phyloP scores from a whole-genome alignment of 495 filamentous ascomycete genomes.

The Cercophora newfieldiana region DNA sequence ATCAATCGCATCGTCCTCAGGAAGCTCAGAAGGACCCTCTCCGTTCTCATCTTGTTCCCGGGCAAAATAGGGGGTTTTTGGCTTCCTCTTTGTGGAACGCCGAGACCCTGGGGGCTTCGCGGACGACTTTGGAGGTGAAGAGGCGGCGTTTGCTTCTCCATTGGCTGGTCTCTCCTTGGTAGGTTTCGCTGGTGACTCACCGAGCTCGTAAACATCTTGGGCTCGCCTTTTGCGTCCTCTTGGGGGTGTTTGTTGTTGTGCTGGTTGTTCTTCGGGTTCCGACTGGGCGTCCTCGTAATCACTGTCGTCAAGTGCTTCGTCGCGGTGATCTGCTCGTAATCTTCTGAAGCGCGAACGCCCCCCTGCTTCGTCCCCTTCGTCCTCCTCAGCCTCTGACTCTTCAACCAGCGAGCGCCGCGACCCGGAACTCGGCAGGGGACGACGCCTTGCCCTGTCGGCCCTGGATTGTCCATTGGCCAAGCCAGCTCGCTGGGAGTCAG shows the following conservation, averaged over 20 bases:
- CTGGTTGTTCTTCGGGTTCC: not conserved
- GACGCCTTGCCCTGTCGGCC: too few species aligned
- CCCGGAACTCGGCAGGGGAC: too few species aligned
- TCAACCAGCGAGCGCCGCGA: too few species aligned
- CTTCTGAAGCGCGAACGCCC: not conserved
- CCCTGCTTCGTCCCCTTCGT: not conserved
- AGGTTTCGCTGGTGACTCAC: not conserved
- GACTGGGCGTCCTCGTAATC: not conserved
- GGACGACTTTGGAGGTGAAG: not conserved
- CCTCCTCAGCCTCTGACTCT: too few species aligned
- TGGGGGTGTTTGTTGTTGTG: not conserved
- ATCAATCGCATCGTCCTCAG: slow-evolving; percentile 8
- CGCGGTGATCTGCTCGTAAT: not conserved
- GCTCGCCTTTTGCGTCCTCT: not conserved
- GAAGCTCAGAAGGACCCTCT: slow-evolving; percentile 14
- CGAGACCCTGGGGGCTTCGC: not conserved
- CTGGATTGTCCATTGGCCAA: too few species aligned
- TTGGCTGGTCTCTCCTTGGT: not conserved
- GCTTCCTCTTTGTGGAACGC: slow-evolving; percentile 10
- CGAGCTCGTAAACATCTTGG: not conserved
- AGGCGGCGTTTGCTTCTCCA: not conserved
- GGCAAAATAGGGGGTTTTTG: slow-evolving; percentile 19
- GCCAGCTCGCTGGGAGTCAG: too few species aligned
- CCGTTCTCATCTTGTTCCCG: slow-evolving; percentile 16
- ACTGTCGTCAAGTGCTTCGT: not conserved